Evolutionary conservation across 257 asterid species (phyloP).

Genomic region (Anisodus tanguticus): DNA sequence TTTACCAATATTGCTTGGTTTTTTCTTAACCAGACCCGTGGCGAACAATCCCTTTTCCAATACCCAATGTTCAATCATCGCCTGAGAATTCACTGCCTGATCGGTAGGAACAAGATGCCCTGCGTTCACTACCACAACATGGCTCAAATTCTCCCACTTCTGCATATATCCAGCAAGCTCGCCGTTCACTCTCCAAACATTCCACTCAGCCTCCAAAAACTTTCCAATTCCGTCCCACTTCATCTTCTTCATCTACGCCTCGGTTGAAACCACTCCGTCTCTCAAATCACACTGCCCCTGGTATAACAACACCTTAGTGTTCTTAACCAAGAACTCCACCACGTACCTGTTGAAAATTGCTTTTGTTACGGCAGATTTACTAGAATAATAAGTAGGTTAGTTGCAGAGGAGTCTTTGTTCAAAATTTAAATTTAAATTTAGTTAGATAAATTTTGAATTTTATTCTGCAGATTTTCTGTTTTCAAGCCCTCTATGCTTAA

Average conservation of each 20-base stretch:
- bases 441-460: too few relatives aligned
- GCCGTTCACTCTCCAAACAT: slow-evolving; percentile 69
- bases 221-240: slow-evolving; percentile 59
- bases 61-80: slow-evolving; percentile 87
- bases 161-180: slow-evolving; percentile 78
- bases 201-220: slow-evolving; percentile 70
- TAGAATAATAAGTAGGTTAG: too few relatives aligned
- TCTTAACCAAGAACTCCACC: slow-evolving; percentile 75
- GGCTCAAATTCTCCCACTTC: slow-evolving; percentile 59
- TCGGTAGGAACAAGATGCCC: slow-evolving; percentile 93
- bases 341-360: slow-evolving; percentile 25
- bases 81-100: slow-evolving; percentile 70
- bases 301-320: slow-evolving; percentile 68
- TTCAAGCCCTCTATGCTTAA: too few relatives aligned
- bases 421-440: too few relatives aligned
- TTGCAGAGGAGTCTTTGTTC: too few relatives aligned
- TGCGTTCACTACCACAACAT: slow-evolving; percentile 77
- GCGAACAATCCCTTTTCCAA: slow-evolving; percentile 66
- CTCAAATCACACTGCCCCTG: slow-evolving; percentile 81
- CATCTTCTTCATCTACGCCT: slow-evolving; percentile 79
- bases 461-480: too few relatives aligned
- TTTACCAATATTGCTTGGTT: slow-evolving; percentile 6
- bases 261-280: slow-evolving; percentile 67
- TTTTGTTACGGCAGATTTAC: too few relatives aligned
- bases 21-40: slow-evolving; percentile 2